Conservation (phyloP, 441 rosid species). For the Raphanus hybrid region DNA sequence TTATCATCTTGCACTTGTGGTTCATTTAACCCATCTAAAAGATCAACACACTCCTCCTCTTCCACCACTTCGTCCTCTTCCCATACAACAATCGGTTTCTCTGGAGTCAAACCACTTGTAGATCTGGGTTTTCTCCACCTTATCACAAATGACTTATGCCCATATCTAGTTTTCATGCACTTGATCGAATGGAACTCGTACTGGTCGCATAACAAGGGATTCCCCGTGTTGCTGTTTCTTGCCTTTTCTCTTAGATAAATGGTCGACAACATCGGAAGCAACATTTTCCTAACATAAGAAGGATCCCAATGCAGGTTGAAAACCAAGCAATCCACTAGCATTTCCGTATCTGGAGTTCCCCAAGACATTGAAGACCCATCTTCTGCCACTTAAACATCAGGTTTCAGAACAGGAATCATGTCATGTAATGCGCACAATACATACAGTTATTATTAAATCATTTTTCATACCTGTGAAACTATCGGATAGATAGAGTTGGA, state of each 20-base stretch:
- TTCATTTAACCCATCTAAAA: slow-evolving; percentile 54
- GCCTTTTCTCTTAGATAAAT: slow-evolving; percentile 74
- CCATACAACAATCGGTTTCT: slow-evolving; percentile 38
- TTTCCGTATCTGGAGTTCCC: slow-evolving; percentile 70
- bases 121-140: slow-evolving; percentile 74
- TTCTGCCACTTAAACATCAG: slow-evolving; percentile 41
- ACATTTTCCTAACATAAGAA: slow-evolving; percentile 70
- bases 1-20: slow-evolving; percentile 59
- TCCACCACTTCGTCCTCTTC: slow-evolving; percentile 39
- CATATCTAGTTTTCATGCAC: slow-evolving; percentile 67
- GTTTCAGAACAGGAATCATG: slow-evolving; percentile 28
- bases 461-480: slow-evolving; percentile 43
- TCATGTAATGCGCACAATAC: background rate
- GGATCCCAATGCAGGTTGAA: slow-evolving; percentile 77
- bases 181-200: slow-evolving; percentile 83
- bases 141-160: slow-evolving; percentile 64
- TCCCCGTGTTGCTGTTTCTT: slow-evolving; percentile 42
- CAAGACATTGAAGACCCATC: slow-evolving; percentile 57
- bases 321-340: slow-evolving; percentile 82
- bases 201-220: slow-evolving; percentile 57
- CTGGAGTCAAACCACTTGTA: slow-evolving; percentile 35
- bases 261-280: slow-evolving; percentile 85
- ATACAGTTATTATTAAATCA: slow-evolving; percentile 9
- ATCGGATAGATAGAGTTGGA: slow-evolving; percentile 64
- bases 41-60: slow-evolving; percentile 54